phyloP scores from a whole-genome alignment of 1,284 basidiomycete species.

The Boletus albobrunnescens region DNA sequence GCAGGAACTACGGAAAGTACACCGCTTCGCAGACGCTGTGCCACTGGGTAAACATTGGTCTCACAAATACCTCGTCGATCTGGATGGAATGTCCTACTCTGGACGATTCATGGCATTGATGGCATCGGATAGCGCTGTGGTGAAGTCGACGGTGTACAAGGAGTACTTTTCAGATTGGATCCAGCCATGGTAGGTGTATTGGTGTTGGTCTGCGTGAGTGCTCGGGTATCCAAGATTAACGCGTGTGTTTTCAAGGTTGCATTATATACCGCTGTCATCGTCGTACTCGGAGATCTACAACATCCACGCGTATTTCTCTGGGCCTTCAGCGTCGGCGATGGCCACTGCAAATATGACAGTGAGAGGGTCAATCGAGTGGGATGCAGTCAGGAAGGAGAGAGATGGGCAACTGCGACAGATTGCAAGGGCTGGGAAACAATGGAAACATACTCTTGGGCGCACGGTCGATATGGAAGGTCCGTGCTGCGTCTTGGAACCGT shows the following conservation, averaged over 20 bases:
- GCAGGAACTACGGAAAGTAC: constrained; percentile 58
- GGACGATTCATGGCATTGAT: constrained; percentile 84
- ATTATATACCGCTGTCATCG: constrained; percentile 87
- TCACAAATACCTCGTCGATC: constrained; percentile 87
- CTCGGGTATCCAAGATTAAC: background rate
- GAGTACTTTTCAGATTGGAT: constrained; percentile 88
- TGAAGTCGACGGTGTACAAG: constrained; percentile 86
- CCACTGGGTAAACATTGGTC: constrained; percentile 85
- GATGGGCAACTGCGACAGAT: constrained; percentile 77
- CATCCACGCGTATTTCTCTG: constrained; percentile 86
- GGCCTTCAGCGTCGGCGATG: constrained; percentile 62
- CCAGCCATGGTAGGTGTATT: constrained; percentile 64
- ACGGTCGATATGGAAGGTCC: constrained; percentile 86
- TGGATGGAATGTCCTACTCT: constrained; percentile 95
- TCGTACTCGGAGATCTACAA: constrained; percentile 90
- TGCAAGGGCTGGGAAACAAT: constrained; percentile 82
- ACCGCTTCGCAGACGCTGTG: constrained; percentile 75
- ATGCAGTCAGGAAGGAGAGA: constrained; percentile 51
- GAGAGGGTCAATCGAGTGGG: constrained; percentile 19
- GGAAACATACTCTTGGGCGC: constrained; percentile 80
- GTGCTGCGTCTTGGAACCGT: constrained; percentile 7
- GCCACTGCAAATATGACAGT: constrained; percentile 44
- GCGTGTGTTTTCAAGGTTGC: constrained; percentile 57
- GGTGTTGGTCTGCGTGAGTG: no score
- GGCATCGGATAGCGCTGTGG: constrained; percentile 81